phyloP scores from a whole-genome alignment of 768 basidiomycete genomes.

The Coprinopsis sp. region DNA sequence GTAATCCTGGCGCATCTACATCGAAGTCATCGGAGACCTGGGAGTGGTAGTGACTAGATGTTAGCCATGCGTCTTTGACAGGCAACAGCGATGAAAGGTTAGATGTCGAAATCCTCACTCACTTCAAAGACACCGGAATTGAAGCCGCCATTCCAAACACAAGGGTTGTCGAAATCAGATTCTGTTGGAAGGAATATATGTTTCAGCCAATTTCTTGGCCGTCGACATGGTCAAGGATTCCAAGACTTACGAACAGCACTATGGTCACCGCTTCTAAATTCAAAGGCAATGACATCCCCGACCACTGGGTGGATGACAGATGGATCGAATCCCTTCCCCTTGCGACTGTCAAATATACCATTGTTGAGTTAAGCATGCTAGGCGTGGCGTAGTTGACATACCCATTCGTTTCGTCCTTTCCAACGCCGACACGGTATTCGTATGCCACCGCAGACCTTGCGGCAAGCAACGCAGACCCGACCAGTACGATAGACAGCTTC shows the following conservation, averaged over 20 bases:
- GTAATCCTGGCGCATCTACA: constrained; percentile 33
- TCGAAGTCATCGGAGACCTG: constrained; percentile 26
- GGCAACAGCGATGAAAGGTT: neutral
- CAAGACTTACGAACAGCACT: constrained; percentile 33
- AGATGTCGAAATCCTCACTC: constrained; percentile 5
- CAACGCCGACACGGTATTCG: constrained; percentile 33
- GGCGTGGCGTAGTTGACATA: constrained; percentile 10
- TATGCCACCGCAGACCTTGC: constrained; percentile 23
- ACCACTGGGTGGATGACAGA: constrained; percentile 30
- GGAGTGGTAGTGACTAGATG: neutral
- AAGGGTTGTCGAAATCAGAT: constrained; percentile 35
- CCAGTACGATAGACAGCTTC: constrained; percentile 4
- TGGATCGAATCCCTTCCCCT: constrained; percentile 39
- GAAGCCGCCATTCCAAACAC: constrained; percentile 29
- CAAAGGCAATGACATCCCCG: constrained; percentile 34
- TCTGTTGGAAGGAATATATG: constrained; percentile 17
- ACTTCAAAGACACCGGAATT: constrained; percentile 32
- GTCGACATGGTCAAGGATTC: neutral
- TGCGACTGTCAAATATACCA: constrained; percentile 22
- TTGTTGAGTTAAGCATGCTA: neutral
- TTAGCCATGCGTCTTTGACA: neutral
- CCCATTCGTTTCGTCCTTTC: constrained; percentile 40
- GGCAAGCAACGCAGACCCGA: constrained; percentile 20
- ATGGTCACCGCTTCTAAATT: constrained; percentile 36
- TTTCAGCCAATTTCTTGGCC: neutral